Evolutionary conservation across 441 rosid genomes (phyloP).

Genomic region (Erodium moschatum): DNA sequence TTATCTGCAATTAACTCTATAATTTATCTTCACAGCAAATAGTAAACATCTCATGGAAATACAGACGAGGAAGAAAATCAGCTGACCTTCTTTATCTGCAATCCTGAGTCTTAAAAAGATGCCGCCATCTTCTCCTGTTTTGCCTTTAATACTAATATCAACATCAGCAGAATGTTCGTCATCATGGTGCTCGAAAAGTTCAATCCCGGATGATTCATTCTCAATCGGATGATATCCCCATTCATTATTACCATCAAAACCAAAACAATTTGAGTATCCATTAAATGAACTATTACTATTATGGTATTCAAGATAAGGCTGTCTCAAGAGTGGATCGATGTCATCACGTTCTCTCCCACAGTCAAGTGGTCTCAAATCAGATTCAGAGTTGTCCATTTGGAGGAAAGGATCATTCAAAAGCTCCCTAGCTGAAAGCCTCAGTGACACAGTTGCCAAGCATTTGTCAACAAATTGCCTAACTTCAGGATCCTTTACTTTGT

Average conservation of each 20-base stretch:
- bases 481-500: slow-evolving; percentile 23
- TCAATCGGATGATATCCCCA: slow-evolving; percentile 44
- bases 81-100: slow-evolving; percentile 70
- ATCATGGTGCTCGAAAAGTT: slow-evolving; percentile 53
- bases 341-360: slow-evolving; percentile 39
- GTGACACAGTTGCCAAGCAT: slow-evolving; percentile 24
- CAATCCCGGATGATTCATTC: slow-evolving; percentile 46
- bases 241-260: slow-evolving; percentile 30
- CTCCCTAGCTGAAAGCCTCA: slow-evolving; percentile 21
- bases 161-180: slow-evolving; percentile 48
- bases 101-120: slow-evolving; percentile 63
- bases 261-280: slow-evolving; percentile 39
- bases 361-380: slow-evolving; percentile 31
- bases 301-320: slow-evolving; percentile 35
- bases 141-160: slow-evolving; percentile 70
- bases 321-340: slow-evolving; percentile 39
- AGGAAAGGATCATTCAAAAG: slow-evolving; percentile 24
- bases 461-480: slow-evolving; percentile 24
- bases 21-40: neutral
- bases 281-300: slow-evolving; percentile 28
- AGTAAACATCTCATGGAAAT: neutral
- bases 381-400: slow-evolving; percentile 13
- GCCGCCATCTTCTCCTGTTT: slow-evolving; percentile 48
- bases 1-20: no score
- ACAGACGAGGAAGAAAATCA: slow-evolving; percentile 7